phyloP scores from a whole-genome alignment of 177 flowering plant species.

The Vitis hybrid region DNA sequence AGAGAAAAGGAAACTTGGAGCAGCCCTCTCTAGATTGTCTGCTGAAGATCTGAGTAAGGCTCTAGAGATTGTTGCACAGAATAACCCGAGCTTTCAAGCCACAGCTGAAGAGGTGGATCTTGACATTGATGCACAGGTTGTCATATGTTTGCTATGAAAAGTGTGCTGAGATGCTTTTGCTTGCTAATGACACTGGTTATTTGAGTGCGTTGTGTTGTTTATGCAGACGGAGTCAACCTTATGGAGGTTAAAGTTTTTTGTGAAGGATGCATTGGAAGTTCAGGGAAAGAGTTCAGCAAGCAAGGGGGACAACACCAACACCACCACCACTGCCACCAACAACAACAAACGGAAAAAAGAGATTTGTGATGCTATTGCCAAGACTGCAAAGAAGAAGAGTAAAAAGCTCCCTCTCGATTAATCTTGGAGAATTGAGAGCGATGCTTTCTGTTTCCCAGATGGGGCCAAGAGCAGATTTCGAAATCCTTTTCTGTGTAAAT shows the following conservation, averaged over 20 bases:
- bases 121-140: conserved; percentile 89
- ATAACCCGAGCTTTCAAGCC: conserved; percentile 65
- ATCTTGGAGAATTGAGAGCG: too few species aligned
- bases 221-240: conserved; percentile 80
- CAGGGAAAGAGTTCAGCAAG: conserved; percentile 42
- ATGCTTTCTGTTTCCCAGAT: too few species aligned
- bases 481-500: too few species aligned
- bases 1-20: conserved; percentile 72
- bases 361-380: conserved; percentile 57
- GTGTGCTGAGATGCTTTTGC: not conserved
- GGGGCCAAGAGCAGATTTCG: too few species aligned
- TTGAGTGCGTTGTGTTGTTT: not conserved
- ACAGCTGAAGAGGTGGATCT: conserved; percentile 75
- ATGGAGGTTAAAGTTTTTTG: conserved; percentile 81
- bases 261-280: conserved; percentile 56
- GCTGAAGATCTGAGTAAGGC: conserved; percentile 78
- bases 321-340: conserved; percentile 22
- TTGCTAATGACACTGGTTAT: not conserved
- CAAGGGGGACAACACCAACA: conserved; percentile 24
- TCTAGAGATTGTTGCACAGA: conserved; percentile 70
- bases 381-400: conserved; percentile 47
- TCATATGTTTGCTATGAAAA: not conserved
- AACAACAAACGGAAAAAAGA: conserved; percentile 65
- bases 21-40: conserved; percentile 56
- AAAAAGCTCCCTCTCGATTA: conserved; percentile 24